Base-by-base conservation (phyloP, 352 stramenopile species). In the Pythium aristosporum region DNA sequence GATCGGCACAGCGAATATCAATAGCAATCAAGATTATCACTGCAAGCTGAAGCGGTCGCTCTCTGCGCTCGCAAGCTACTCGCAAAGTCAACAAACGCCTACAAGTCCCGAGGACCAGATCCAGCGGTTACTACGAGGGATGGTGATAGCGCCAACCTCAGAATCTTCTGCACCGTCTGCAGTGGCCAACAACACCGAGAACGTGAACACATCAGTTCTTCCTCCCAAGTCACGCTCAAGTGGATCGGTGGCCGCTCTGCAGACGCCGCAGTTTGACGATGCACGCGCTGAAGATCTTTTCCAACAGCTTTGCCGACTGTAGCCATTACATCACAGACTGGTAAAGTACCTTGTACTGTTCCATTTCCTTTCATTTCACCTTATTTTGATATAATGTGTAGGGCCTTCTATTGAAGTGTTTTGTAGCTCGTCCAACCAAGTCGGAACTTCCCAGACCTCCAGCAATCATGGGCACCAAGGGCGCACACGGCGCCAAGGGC, bases 281-380 rank as follows among this genome's bases (percentile, higher is more conserved):
- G 66, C 80, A 21, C 77, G 79, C 8, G 71, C 83, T 9, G 71
- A 75, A 12, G 69, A 90, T 30, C 72, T 92, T 8, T 92, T 92
- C 70, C 57, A 77, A 48, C 80, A 92, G 69, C 78, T 92, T 44
- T 61, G 65, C 42, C 65, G 53, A 56, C 39, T 72, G 53, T 63
- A 66, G 57, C 63, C 63, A 65, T 65, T 43, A 11, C 16, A 46
- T 15, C 18, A 13, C n/a, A 46, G 6, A 30, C 25, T 30, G 5
- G 25, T 32, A 54, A 32, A 21, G 5, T 43, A 67, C 41, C 61
- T 51, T 61, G 13, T 61, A 48, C 47, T 61, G 37, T 43, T 12
- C 23, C 13, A 10, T 43, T 7, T 16, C 6, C 15, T 21, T 21
- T 1, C 11, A 6, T 44, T 21, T 5, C 37, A 68, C 42, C 61